phyloP scores from a whole-genome alignment of 2,329 filamentous ascomycete genomes.

The Colletotrichum tamarilloi region DNA sequence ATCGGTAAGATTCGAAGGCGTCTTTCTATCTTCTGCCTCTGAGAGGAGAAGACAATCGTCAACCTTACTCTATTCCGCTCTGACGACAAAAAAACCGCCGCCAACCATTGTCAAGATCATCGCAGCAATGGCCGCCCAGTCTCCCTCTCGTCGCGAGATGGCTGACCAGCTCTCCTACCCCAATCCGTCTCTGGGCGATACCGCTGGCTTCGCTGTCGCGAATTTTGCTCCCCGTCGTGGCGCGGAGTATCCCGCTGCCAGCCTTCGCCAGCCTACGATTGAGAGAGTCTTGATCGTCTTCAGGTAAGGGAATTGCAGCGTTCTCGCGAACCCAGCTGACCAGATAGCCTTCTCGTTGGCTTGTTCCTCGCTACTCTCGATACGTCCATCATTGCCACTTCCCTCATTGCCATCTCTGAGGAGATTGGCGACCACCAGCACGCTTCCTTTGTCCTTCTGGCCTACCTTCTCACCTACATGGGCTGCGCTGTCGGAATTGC shows the following conservation, averaged over 20 bases:
- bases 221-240: conserved; percentile 1
- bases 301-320: conserved; percentile 42
- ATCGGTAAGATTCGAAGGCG: background rate
- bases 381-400: conserved; percentile 68
- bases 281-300: conserved; percentile 48
- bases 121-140: background rate
- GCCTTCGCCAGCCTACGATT: conserved; percentile 11
- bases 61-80: background rate
- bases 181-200: conserved; percentile 40
- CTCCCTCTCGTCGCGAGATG: conserved; percentile 12
- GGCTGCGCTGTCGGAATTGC: conserved; percentile 68
- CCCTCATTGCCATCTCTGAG: conserved; percentile 65
- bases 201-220: conserved; percentile 30
- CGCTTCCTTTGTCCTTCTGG: conserved; percentile 65
- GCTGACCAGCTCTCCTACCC: conserved; percentile 37
- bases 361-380: conserved; percentile 68
- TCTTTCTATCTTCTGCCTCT: background rate
- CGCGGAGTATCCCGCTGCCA: background rate
- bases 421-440: conserved; percentile 63
- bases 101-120: background rate
- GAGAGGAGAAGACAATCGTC: background rate
- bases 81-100: background rate
- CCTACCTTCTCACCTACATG: conserved; percentile 68
- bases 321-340: conserved; percentile 1
- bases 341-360: conserved; percentile 51